Conservation (phyloP, 257 asterid species). For the Plantago ovata region DNA sequence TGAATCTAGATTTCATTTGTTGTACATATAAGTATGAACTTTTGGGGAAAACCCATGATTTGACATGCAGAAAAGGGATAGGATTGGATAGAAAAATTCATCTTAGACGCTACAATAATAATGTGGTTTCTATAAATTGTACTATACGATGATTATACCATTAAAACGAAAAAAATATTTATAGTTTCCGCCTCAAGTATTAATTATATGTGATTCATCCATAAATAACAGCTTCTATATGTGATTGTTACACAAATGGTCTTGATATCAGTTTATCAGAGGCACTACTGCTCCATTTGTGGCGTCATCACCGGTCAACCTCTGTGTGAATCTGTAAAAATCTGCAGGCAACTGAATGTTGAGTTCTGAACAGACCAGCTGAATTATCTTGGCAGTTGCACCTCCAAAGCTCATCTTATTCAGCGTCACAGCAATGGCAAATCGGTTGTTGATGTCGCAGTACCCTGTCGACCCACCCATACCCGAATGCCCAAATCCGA, state of each 20-base stretch:
- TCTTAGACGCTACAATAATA: no score
- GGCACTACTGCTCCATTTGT: conserved; percentile 38
- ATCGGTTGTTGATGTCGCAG: conserved; percentile 64
- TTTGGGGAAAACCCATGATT: no score
- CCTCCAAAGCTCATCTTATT: conserved; percentile 82
- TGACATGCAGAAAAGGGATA: no score
- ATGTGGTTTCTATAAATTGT: no score
- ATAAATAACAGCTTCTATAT: no score
- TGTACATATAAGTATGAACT: no score
- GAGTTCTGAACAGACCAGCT: conserved; percentile 84
- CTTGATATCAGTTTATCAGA: conserved; percentile 59
- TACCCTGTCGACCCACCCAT: conserved; percentile 92
- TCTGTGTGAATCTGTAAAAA: conserved; percentile 46
- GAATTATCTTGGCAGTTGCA: conserved; percentile 72
- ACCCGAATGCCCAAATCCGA: conserved; percentile 95
- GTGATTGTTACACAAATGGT: no score
- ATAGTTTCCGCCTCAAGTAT: no score
- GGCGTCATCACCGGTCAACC: conserved; percentile 32
- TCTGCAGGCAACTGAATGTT: conserved; percentile 73
- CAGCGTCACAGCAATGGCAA: conserved; percentile 71
- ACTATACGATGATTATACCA: no score
- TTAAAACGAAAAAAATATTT: no score
- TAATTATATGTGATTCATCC: neutral
- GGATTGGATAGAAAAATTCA: no score
- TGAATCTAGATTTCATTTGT: no score